A percentile compares a stretch with the other conserved stretches of the same genome.
Conservation (phyloP, 2,329 filamentous ascomycete species). For the Fusarium phyllophilum region DNA sequence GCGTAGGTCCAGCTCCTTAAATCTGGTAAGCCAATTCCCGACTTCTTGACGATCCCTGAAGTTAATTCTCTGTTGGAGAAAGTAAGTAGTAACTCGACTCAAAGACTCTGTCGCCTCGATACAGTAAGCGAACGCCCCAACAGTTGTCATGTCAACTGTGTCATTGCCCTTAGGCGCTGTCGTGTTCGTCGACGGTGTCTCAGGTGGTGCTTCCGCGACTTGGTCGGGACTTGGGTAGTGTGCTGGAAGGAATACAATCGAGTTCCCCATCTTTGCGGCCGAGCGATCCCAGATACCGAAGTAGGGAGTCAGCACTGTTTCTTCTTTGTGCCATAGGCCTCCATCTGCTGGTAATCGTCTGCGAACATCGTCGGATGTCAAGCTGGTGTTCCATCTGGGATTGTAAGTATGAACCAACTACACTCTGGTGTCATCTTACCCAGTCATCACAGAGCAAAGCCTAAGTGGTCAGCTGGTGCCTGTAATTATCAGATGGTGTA, state of each 20-base stretch:
- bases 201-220: constrained; percentile 10
- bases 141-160: constrained; percentile 48
- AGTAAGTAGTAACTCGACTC: constrained; percentile 56
- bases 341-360: constrained; percentile 52
- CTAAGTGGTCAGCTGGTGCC: background rate
- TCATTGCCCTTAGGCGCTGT: background rate
- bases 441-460: constrained; percentile 33
- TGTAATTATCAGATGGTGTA: rapidly evolving
- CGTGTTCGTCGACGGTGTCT: constrained; percentile 1
- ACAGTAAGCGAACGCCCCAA: constrained; percentile 59
- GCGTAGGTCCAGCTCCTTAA: constrained; percentile 59
- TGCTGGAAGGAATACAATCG: constrained; percentile 51
- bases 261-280: constrained; percentile 51
- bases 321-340: constrained; percentile 53
- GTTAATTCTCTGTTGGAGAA: constrained; percentile 56
- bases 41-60: constrained; percentile 52
- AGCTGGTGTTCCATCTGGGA: constrained; percentile 47
- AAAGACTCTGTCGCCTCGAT: constrained; percentile 59
- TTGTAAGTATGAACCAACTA: background rate
- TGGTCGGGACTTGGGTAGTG: constrained; percentile 44
- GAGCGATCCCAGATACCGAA: constrained; percentile 59
- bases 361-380: constrained; percentile 47
- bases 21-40: constrained; percentile 56
- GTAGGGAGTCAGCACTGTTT: constrained; percentile 52
- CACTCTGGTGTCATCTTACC: background rate